Conservation (phyloP, 139 green algal species). For the Chlorella sp. region DNA sequence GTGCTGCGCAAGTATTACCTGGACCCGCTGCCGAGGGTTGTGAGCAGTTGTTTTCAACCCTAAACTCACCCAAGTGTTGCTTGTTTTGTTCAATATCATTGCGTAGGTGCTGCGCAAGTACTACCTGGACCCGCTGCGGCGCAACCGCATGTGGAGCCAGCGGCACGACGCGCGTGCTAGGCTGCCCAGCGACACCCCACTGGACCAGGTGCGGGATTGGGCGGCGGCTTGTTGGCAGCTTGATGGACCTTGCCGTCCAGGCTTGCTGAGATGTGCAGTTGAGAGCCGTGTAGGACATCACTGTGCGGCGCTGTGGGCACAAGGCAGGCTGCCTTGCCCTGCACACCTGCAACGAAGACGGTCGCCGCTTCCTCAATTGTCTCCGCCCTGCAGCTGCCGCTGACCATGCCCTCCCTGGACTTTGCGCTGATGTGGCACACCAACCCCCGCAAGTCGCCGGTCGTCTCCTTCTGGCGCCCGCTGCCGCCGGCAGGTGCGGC, state of each 20-base stretch:
- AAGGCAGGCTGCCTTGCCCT: too few species aligned
- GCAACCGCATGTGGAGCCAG: slow-evolving; percentile 37
- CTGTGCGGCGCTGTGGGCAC: too few species aligned
- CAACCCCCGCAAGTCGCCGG: slow-evolving; percentile 41
- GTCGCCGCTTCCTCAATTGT: too few species aligned
- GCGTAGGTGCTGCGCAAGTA: slow-evolving; percentile 49
- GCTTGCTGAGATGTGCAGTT: too few species aligned
- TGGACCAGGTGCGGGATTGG: neutral
- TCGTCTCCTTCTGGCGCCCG: slow-evolving; percentile 75
- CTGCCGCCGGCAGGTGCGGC: slow-evolving; percentile 37
- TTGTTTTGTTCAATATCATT: too few species aligned
- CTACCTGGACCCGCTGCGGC: slow-evolving; percentile 43
- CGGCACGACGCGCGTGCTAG: slow-evolving; percentile 24
- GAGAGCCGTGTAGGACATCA: too few species aligned
- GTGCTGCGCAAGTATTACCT: slow-evolving; percentile 53
- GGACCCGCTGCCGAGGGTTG: slow-evolving; percentile 43
- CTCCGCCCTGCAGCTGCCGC: slow-evolving; percentile 47
- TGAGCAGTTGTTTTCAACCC: neutral
- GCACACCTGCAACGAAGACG: too few species aligned
- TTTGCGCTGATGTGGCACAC: slow-evolving; percentile 63
- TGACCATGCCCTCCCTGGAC: slow-evolving; percentile 59
- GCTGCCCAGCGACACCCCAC: slow-evolving; percentile 5
- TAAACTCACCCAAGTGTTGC: neutral
- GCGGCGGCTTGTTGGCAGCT: neutral
- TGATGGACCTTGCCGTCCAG: too few species aligned